Conservation (phyloP, 306 rosid species). For the Acacia confusa region DNA sequence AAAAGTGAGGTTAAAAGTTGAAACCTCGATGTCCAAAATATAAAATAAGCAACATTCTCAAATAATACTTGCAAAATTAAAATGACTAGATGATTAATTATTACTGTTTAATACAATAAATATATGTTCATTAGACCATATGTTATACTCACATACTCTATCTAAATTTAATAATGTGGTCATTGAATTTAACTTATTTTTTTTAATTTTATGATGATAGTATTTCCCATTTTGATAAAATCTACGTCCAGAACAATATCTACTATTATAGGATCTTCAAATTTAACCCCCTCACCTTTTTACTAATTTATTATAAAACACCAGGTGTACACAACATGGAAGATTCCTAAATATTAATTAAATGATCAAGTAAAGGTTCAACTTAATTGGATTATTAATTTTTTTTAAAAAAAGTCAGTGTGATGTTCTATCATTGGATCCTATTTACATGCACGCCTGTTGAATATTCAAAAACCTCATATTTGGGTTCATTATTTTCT, state of each 20-base stretch:
- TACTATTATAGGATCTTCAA: neutral
- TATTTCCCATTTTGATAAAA: neutral
- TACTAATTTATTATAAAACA: neutral
- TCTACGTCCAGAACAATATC: neutral
- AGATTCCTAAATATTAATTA: neutral
- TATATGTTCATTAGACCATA: no score
- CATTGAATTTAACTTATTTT: neutral
- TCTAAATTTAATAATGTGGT: neutral
- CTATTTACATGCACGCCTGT: neutral
- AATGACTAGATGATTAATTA: no score
- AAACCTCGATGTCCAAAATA: no score
- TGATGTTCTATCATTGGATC: neutral
- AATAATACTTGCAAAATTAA: no score
- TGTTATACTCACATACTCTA: no score
- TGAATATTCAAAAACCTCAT: neutral
- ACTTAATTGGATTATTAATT: neutral
- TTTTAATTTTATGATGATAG: no score
- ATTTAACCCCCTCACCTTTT: neutral
- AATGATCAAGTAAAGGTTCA: neutral
- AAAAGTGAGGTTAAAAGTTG: no score
- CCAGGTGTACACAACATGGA: neutral
- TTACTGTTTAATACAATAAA: no score
- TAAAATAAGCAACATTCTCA: no score
- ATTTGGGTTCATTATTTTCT: neutral
- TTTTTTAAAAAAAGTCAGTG: neutral